Evolutionary conservation across 2,329 filamentous ascomycete genomes (phyloP).

Genomic region (Clonostachys sp.): DNA sequence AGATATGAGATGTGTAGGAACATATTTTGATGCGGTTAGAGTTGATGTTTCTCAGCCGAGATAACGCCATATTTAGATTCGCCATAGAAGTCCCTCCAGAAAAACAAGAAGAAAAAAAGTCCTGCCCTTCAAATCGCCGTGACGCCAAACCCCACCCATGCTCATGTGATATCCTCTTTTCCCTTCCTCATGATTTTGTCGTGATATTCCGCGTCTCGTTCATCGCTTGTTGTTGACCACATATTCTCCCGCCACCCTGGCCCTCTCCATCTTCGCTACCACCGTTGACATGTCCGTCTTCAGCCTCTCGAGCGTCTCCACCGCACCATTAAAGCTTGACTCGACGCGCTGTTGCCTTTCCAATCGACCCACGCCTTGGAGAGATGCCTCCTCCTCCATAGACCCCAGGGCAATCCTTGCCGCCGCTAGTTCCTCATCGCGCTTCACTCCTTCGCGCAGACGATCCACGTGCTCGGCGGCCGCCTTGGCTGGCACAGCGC

Average conservation of each 20-base stretch:
- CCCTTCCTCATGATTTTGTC: neutral
- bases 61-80: neutral
- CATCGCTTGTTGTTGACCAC: constrained; percentile 32
- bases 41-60: too few relatives aligned
- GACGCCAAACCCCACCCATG: neutral
- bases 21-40: too few relatives aligned
- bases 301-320: constrained; percentile 45
- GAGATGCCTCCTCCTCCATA: constrained; percentile 16
- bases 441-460: constrained; percentile 29
- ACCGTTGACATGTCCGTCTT: constrained; percentile 58
- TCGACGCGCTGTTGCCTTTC: constrained; percentile 32
- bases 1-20: too few relatives aligned
- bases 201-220: neutral
- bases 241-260: constrained; percentile 54
- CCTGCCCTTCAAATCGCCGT: neutral
- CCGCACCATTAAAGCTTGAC: constrained; percentile 22
- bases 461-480: constrained; percentile 36
- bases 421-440: constrained; percentile 36
- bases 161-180: too few relatives aligned
- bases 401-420: constrained; percentile 8
- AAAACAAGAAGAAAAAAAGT: neutral
- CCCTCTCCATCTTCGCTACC: constrained; percentile 62
- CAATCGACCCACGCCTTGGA: constrained; percentile 24
- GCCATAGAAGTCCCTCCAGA: neutral
- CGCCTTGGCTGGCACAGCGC: constrained; percentile 39